Evolutionary conservation across 1,284 basidiomycete genomes (phyloP).

Genomic region (Microbotryum scabiosae): DNA sequence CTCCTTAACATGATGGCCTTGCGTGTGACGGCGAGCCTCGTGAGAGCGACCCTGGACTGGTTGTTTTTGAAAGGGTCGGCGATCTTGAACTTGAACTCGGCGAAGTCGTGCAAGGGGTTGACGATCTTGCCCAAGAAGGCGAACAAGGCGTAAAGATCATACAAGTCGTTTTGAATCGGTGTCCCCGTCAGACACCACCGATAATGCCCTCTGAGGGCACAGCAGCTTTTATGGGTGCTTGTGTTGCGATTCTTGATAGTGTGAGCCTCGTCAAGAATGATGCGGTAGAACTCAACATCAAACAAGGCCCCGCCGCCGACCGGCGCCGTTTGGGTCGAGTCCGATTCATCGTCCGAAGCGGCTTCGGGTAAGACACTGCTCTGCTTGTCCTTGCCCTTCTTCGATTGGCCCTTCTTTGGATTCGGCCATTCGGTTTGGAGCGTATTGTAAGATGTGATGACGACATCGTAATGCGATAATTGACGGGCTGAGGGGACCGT

Average conservation of each 20-base stretch:
- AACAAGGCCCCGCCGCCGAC: conserved; percentile 58
- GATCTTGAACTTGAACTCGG: conserved; percentile 39
- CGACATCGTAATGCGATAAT: conserved; percentile 55
- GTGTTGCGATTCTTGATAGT: conserved; percentile 91
- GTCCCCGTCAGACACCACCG: conserved; percentile 47
- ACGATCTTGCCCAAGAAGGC: conserved; percentile 66
- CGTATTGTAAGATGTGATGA: conserved; percentile 62
- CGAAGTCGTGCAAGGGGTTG: conserved; percentile 71
- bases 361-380: not conserved
- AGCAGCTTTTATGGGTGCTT: conserved; percentile 55
- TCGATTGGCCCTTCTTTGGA: conserved; percentile 6
- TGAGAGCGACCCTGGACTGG: conserved; percentile 19
- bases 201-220: conserved; percentile 64
- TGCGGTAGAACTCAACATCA: conserved; percentile 43
- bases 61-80: conserved; percentile 29
- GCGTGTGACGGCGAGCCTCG: conserved; percentile 50
- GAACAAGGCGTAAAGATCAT: conserved; percentile 80
- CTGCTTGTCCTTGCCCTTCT: conserved; percentile 10
- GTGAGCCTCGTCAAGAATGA: conserved; percentile 71
- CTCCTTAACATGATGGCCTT: conserved; percentile 84
- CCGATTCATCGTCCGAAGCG: conserved; percentile 11
- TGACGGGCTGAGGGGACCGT: conserved; percentile 40
- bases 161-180: conserved; percentile 67
- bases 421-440: conserved; percentile 30
- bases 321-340: conserved; percentile 1